Base-by-base conservation (phyloP, 805 yeast genomes). In the Grigorovia transvaalensis region DNA sequence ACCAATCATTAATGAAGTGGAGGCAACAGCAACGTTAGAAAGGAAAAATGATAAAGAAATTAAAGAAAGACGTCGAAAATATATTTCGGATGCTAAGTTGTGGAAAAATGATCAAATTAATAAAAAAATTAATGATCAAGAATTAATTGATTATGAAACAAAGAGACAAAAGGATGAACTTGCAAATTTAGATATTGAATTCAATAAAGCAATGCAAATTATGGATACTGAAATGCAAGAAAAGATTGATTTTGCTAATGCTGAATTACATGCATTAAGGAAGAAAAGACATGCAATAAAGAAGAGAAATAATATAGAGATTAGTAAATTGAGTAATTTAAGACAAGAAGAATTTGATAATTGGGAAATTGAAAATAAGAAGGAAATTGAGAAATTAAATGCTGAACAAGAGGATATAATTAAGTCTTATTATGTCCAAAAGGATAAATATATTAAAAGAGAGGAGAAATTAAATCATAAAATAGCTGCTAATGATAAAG, bases 1-100 rank as follows among this genome's bases (percentile, higher is more conserved):
- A 57, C 99, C 99, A 9, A 89, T 91, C 5, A 72, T 91, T 61
- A 75, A 74, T 43, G 90, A 88, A 66, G 80, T 91, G 61, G 74
- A 78, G 59, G 69, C 74, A 46, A 83, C 85, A 62, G 95, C 95
- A 19, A 74, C 69, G 20, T 76, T 78, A 47, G 91, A 88, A 69
- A 79, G 95, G 52, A 70, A 71, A 44, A 67, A 71, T 47, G 87
- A 83, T 65, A 71, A 70, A 49, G 79, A 71, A 57, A 63, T 67
- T 55, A 66, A 68, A 46, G 62, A 65, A 51, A 56, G 71, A 57
- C 60, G 58, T 50, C 69, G 67, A 23, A 72, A 71, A 50, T 66
- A 70, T 53, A 61, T 65, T 52, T 56, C 66, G 48, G 71, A 70
- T 33, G 73, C 74, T 52, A 73, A 67, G 49, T 74, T 71, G 42